Base-by-base conservation (phyloP, 805 yeast species). In the Yarrowia sp. region DNA sequence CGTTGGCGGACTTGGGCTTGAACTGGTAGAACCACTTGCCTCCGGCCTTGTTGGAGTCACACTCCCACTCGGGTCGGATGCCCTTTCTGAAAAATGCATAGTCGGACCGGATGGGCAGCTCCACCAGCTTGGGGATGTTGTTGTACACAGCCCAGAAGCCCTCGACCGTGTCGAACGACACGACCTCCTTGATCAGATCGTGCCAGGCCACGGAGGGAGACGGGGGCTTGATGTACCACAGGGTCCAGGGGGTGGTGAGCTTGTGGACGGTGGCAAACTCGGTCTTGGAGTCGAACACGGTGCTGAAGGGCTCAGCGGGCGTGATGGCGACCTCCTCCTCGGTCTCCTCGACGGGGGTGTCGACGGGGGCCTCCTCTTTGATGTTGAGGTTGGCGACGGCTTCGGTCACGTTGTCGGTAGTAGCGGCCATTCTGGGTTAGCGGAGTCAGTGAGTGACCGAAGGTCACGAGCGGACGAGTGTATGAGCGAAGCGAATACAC, bases 11-110 rank as follows among this genome's bases (percentile, higher is more conserved):
- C 64, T 64, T 66, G 51, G 67, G 58, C 76, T 81, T 87, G 78
- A 88, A 86, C 78, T 84, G 86, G 79, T 84, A 89, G 47, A 89
- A 82, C 97, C 97, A 95, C 80, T 90, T 91, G 74, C 99, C 99
- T 75, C 99, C 99, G 71, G 86, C 83, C 67, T 89, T 77, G 78
- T 95, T 95, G 69, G 85, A 84, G 64, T 80, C 82, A 77, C 95
- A 98, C 82, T 95, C 99, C 99, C 99, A 95, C 83, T 95, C 98
- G 65, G 99, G 99, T 77, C 90, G 88, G 73, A 95, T 86, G 66
- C 92, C 96, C 75, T 88, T 89, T 80, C 93, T 89, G 83, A 95
- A 95, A 74, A 93, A 85, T 76, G 95, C 96, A 80, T 93, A 93
- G 79, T 95, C 98, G 11, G 97, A 89, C 78, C 87, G 90, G 73